Percentiles rank a stretch among this genome's conserved stretches.
Evolutionary conservation across 805 yeast species (phyloP).

Genomic region (Candida chauliodis): DNA sequence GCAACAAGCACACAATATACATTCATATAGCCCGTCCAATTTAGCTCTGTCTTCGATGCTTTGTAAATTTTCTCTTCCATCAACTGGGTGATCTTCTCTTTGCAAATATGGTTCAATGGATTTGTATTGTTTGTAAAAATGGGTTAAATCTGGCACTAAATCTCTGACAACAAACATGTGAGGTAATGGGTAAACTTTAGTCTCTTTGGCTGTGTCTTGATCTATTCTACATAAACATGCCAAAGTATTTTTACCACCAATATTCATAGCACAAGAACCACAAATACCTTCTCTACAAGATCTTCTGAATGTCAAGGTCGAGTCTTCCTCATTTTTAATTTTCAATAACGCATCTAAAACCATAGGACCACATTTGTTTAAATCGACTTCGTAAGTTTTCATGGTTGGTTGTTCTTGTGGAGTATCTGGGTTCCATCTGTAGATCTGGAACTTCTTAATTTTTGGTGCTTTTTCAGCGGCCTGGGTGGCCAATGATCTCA

Average conservation of each 20-base stretch:
- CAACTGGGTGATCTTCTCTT: slow-evolving; percentile 72
- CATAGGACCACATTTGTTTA: slow-evolving; percentile 96
- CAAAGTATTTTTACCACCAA: slow-evolving; percentile 94
- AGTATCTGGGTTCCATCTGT: slow-evolving; percentile 97
- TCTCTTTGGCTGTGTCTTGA: slow-evolving; percentile 65
- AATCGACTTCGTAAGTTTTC: slow-evolving; percentile 79
- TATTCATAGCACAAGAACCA: slow-evolving; percentile 99
- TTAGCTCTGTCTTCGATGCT: slow-evolving; percentile 90
- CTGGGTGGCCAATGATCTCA: slow-evolving; percentile 47
- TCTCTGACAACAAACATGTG: slow-evolving; percentile 98
- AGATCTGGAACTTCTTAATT: slow-evolving; percentile 82
- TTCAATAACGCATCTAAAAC: slow-evolving; percentile 90
- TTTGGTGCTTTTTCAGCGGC: slow-evolving; percentile 51
- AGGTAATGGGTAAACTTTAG: slow-evolving; percentile 93
- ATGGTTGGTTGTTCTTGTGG: slow-evolving; percentile 89
- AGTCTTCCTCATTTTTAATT: slow-evolving; percentile 94
- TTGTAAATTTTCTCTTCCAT: slow-evolving; percentile 92
- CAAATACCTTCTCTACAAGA: slow-evolving; percentile 99
- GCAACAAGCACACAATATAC: slow-evolving; percentile 98
- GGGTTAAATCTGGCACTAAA: slow-evolving; percentile 95
- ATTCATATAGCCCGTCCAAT: slow-evolving; percentile 94
- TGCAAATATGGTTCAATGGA: slow-evolving; percentile 96
- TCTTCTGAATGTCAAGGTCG: slow-evolving; percentile 94
- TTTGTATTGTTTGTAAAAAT: slow-evolving; percentile 97
- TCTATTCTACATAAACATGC: slow-evolving; percentile 96